Conservation (phyloP, 306 rosid genomes). For the Spatholobus suberectus region DNA sequence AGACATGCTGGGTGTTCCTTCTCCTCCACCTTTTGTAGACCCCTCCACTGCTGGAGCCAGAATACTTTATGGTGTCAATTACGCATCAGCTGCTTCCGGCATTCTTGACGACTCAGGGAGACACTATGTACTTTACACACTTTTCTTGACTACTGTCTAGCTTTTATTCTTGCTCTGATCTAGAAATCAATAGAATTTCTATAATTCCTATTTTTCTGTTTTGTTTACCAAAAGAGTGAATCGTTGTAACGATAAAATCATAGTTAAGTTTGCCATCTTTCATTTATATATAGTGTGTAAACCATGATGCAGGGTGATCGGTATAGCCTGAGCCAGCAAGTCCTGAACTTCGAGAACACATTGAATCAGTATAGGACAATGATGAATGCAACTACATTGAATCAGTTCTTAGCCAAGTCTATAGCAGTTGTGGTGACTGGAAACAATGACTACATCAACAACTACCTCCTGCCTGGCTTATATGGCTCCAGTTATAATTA, state of each 20-base stretch:
- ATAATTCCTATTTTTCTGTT: too few relatives aligned
- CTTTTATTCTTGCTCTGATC: too few relatives aligned
- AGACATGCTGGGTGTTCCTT: constrained; percentile 69
- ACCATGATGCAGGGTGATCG: constrained; percentile 58
- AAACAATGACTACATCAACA: constrained; percentile 83
- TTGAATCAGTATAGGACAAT: constrained; percentile 45
- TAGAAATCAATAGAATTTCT: too few relatives aligned
- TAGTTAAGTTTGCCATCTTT: not conserved
- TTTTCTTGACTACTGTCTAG: not conserved
- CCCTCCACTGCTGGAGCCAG: constrained; percentile 54
- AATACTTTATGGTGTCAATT: constrained; percentile 72
- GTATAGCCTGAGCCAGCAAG: constrained; percentile 57
- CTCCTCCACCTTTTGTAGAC: constrained; percentile 68
- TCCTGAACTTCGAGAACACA: constrained; percentile 58
- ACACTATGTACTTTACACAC: constrained; percentile 56
- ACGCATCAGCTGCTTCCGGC: constrained; percentile 82
- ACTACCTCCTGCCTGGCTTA: constrained; percentile 63
- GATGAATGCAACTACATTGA: constrained; percentile 50
- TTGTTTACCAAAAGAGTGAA: too few relatives aligned
- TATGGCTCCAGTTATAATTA: constrained; percentile 57
- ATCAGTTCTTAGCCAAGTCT: constrained; percentile 51
- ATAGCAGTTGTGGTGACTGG: constrained; percentile 59
- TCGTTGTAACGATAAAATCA: too few relatives aligned
- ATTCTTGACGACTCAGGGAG: constrained; percentile 81
- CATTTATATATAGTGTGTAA: not conserved